Evolutionary conservation across 345 rosid species (phyloP).

Genomic region (Populus pruinosa): DNA sequence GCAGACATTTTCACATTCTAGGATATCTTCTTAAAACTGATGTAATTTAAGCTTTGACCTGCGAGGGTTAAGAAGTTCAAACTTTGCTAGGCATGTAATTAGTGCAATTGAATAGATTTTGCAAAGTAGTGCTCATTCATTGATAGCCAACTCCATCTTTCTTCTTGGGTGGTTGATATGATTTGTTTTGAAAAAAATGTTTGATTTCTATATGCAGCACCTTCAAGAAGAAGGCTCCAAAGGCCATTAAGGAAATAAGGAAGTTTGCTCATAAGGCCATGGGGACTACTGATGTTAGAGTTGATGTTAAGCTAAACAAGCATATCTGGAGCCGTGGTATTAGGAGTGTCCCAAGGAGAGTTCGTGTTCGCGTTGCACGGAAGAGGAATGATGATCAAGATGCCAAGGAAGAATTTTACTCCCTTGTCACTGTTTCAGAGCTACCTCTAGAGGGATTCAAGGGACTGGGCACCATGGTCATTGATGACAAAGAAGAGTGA

Average conservation of each 20-base stretch:
- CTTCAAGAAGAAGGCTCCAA: slow-evolving; percentile 91
- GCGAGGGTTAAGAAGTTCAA: not conserved
- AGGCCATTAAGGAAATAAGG: slow-evolving; percentile 77
- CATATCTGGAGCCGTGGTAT: slow-evolving; percentile 80
- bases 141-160: too few species aligned
- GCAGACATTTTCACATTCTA: too few species aligned
- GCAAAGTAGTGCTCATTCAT: not conserved
- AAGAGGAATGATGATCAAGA: slow-evolving; percentile 85
- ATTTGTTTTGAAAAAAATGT: not conserved
- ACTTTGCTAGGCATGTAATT: not conserved
- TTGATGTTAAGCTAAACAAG: slow-evolving; percentile 83
- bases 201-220: slow-evolving; percentile 31
- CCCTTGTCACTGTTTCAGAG: slow-evolving; percentile 27
- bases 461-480: slow-evolving; percentile 14
- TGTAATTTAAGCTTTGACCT: too few species aligned
- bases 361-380: slow-evolving; percentile 66
- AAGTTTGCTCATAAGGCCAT: slow-evolving; percentile 78
- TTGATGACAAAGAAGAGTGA: slow-evolving; percentile 18
- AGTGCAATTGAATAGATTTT: not conserved
- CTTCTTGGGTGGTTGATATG: not conserved
- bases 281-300: slow-evolving; percentile 65
- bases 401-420: slow-evolving; percentile 80
- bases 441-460: slow-evolving; percentile 14
- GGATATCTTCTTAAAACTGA: too few species aligned
- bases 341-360: slow-evolving; percentile 71